Evolutionary conservation across 1,139 yeast species (phyloP).

Genomic region (Trichomonascaceae sp.): DNA sequence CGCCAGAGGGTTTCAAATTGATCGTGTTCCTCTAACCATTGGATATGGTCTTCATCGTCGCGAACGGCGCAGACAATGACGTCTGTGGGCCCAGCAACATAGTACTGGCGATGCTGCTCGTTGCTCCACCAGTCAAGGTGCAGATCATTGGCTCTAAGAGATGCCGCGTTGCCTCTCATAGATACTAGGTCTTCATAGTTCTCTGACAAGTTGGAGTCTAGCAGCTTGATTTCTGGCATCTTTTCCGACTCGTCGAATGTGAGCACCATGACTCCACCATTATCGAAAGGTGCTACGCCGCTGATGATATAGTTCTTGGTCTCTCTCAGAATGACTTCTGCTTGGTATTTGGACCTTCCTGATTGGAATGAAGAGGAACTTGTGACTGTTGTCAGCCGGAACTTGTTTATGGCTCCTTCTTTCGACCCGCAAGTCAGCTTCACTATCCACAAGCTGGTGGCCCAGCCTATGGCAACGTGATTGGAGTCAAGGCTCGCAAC

Average conservation of each 20-base stretch:
- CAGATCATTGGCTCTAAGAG: slow-evolving; percentile 70
- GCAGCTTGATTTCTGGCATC: slow-evolving; percentile 61
- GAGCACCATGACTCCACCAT: slow-evolving; percentile 18
- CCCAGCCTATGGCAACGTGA: no score
- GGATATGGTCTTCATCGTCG: slow-evolving; percentile 50
- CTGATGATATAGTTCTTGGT: no score
- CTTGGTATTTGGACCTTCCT: slow-evolving; percentile 28
- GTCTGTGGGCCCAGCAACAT: slow-evolving; percentile 67
- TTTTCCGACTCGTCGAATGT: slow-evolving; percentile 29
- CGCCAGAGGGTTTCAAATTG: slow-evolving; percentile 63
- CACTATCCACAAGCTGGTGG: no score
- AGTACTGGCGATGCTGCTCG: slow-evolving; percentile 43
- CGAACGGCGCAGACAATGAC: slow-evolving; percentile 65
- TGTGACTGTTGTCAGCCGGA: no score
- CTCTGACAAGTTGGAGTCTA: slow-evolving; percentile 60
- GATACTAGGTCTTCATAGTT: slow-evolving; percentile 76
- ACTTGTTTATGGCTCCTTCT: no score
- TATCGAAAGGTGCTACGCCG: slow-evolving; percentile 60
- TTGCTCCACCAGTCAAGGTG: no score
- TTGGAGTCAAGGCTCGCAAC: no score
- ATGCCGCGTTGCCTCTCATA: slow-evolving; percentile 34
- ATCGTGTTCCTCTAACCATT: slow-evolving; percentile 54
- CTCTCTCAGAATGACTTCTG: no score
- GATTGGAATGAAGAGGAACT: slow-evolving; percentile 17
- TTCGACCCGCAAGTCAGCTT: no score